These are phyloP conservation scores for Dentipellis sp. DNA, from an alignment of 768 basidiomycete genomes.

Conservation along the genomic window DNA sequence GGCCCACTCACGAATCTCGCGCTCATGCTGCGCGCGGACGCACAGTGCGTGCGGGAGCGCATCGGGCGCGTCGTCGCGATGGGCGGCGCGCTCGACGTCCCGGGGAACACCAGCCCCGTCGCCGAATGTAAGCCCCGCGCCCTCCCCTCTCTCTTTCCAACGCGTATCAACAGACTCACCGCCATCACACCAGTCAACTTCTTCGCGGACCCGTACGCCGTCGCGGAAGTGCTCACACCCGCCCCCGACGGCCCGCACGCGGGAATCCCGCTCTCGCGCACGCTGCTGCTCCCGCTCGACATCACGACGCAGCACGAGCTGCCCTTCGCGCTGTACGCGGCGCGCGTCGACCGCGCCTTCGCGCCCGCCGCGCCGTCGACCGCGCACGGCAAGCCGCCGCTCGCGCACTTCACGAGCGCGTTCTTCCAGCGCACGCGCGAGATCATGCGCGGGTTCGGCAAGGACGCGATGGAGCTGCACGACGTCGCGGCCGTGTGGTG, in stretches of 20 bases:
- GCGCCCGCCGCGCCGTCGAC: slow-evolving; percentile 42
- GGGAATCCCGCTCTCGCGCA: slow-evolving; percentile 54
- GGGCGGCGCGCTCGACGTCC: slow-evolving; percentile 91
- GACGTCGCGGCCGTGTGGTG: slow-evolving; percentile 89
- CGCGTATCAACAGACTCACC: neutral
- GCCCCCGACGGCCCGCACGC: slow-evolving; percentile 18
- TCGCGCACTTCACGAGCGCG: slow-evolving; percentile 72
- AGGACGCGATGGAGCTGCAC: slow-evolving; percentile 84
- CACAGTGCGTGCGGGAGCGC: slow-evolving; percentile 39
- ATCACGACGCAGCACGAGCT: slow-evolving; percentile 76
- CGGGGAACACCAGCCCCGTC: slow-evolving; percentile 74
- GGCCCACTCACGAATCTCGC: slow-evolving; percentile 82
- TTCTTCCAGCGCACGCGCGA: slow-evolving; percentile 68
- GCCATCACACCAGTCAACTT: slow-evolving; percentile 52
- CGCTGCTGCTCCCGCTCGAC: slow-evolving; percentile 70
- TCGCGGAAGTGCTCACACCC: slow-evolving; percentile 53
- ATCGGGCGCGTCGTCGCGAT: slow-evolving; percentile 78
- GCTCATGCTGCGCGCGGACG: slow-evolving; percentile 45
- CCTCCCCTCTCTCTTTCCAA: neutral
- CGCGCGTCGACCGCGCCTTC: slow-evolving; percentile 54
- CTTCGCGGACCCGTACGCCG: slow-evolving; percentile 83
- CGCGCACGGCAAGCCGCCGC: slow-evolving; percentile 38
- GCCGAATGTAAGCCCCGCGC: slow-evolving; percentile 64
- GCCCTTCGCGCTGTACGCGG: slow-evolving; percentile 55
- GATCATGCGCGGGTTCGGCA: slow-evolving; percentile 71